Conservation (phyloP, 176 grass and related monocot species). For the Eleusine coracana region DNA sequence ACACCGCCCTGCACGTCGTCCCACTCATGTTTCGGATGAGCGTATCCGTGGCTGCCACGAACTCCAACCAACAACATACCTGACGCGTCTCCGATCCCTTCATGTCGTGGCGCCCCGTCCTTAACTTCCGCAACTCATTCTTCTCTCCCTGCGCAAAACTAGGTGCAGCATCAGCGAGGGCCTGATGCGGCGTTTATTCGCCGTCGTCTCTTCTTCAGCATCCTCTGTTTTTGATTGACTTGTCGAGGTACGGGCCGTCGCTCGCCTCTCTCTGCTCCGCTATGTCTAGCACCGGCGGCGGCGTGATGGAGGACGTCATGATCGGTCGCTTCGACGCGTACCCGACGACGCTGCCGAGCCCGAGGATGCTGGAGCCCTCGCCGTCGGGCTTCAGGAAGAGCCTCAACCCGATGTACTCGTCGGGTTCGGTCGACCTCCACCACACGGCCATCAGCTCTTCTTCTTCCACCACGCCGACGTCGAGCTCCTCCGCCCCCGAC, state of each 20-base stretch:
- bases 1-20: background rate
- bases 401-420: conserved; percentile 47
- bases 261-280: background rate
- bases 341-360: conserved; percentile 51
- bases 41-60: conserved; percentile 10
- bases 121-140: background rate
- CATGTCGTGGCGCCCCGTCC: background rate
- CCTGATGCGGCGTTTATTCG: too few species aligned
- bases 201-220: background rate
- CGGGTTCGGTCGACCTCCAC: background rate
- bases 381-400: conserved; percentile 49
- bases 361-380: conserved; percentile 30
- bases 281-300: background rate
- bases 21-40: background rate
- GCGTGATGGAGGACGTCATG: conserved; percentile 33
- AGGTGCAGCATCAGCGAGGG: background rate
- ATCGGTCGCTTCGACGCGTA: conserved; percentile 44
- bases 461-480: background rate
- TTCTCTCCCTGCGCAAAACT: background rate
- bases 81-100: background rate
- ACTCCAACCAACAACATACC: background rate
- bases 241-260: background rate
- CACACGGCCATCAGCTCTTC: background rate
- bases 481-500: background rate
- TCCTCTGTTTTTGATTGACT: background rate